phyloP scores from a whole-genome alignment of 305 asterid species.

The Solanum chacoense region DNA sequence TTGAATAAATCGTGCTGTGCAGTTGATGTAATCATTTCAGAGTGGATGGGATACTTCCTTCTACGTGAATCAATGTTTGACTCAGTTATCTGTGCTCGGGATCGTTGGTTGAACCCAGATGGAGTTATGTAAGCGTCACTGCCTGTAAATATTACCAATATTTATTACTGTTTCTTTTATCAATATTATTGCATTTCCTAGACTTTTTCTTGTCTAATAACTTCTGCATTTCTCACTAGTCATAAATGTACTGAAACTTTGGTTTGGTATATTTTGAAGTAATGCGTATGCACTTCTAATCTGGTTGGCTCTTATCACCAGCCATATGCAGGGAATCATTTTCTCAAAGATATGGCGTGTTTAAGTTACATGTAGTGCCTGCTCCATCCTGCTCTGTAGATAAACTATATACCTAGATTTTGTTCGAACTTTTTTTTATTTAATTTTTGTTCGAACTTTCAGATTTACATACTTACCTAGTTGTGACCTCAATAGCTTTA shows the following conservation, averaged over 20 bases:
- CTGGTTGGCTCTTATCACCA: not conserved
- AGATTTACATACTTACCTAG: not conserved
- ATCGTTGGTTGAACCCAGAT: slow-evolving; percentile 82
- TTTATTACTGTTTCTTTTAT: not conserved
- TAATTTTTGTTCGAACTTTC: not conserved
- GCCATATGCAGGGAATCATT: not conserved
- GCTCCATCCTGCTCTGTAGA: not conserved
- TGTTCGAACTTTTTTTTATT: not conserved
- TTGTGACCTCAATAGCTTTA: not conserved
- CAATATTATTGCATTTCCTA: not conserved
- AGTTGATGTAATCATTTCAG: slow-evolving; percentile 95
- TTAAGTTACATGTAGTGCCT: not conserved
- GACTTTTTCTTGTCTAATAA: not conserved
- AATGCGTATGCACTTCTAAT: not conserved
- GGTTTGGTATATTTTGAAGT: not conserved
- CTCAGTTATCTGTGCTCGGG: slow-evolving; percentile 87
- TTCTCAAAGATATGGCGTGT: not conserved
- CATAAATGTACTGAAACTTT: not conserved
- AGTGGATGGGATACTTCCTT: slow-evolving; percentile 99
- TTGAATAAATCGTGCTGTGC: slow-evolving; percentile 6
- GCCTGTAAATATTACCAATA: not conserved
- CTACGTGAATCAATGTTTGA: slow-evolving; percentile 96
- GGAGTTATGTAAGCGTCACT: slow-evolving; percentile 75
- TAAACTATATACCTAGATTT: not conserved
- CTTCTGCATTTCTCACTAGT: not conserved